These are phyloP conservation scores for Cercophora samala DNA, from an alignment of 495 filamentous ascomycete genomes.

Conservation along the genomic window DNA sequence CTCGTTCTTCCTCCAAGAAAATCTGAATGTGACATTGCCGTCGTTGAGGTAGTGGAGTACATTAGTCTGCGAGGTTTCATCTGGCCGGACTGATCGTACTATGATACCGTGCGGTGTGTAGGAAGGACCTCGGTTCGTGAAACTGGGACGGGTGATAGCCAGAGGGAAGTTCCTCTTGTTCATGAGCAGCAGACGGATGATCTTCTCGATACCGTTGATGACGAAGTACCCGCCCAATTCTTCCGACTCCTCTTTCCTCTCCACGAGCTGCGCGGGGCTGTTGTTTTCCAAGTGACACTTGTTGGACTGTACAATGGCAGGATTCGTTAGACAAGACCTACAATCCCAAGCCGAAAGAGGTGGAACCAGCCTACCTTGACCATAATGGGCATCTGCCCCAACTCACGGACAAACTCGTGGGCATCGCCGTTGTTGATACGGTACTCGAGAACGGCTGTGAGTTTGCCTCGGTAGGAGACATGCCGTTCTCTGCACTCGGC, in stretches of 20 bases:
- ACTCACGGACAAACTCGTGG: conserved; percentile 71
- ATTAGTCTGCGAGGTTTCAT: conserved; percentile 97
- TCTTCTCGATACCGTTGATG: conserved; percentile 93
- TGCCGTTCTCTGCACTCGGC: conserved; percentile 94
- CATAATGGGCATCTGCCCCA: conserved; percentile 92
- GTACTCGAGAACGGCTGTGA: conserved; percentile 76
- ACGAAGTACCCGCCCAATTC: conserved; percentile 93
- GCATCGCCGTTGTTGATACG: conserved; percentile 82
- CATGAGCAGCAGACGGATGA: conserved; percentile 88
- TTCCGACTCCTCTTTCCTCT: conserved; percentile 87
- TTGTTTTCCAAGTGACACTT: conserved; percentile 85
- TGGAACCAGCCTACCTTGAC: conserved; percentile 58
- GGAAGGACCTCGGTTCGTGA: conserved; percentile 73
- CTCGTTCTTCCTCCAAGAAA: conserved; percentile 97
- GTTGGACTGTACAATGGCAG: conserved; percentile 57
- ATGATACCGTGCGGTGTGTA: conserved; percentile 90
- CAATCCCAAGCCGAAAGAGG: neutral
- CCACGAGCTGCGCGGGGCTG: conserved; percentile 74
- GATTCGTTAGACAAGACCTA: conserved; percentile 17
- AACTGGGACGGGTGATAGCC: conserved; percentile 86
- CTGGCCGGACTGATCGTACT: conserved; percentile 84
- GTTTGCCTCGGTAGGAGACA: conserved; percentile 82
- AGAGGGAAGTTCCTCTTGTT: conserved; percentile 89
- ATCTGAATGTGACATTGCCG: conserved; percentile 93
- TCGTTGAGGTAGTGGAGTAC: conserved; percentile 93